A percentile compares a stretch with the other conserved stretches of the same genome.
Evolutionary conservation across 352 stramenopile genomes (phyloP).

Genomic region (Globisporangium middletonii): DNA sequence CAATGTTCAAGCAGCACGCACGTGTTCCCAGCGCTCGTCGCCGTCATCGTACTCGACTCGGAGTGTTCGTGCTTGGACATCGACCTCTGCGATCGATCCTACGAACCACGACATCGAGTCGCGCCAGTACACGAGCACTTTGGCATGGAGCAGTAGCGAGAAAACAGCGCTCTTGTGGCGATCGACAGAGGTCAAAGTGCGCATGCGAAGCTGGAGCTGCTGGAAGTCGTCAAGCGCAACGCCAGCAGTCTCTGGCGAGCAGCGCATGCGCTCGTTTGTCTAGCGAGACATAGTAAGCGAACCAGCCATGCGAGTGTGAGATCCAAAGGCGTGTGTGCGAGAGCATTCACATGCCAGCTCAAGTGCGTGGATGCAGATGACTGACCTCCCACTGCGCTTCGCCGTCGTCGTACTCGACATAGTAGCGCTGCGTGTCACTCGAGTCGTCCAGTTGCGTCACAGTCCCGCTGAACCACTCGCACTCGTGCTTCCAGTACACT

Average conservation of each 20-base stretch:
- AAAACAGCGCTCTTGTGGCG: background rate
- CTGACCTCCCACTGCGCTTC: conserved; percentile 40
- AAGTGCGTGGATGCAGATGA: background rate
- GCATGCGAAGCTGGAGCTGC: conserved; percentile 31
- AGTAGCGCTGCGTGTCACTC: conserved; percentile 4
- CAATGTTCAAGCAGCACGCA: conserved; percentile 4
- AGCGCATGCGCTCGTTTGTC: conserved; percentile 6
- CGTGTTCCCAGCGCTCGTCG: conserved; percentile 38
- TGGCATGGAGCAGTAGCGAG: conserved; percentile 8
- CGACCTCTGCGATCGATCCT: conserved; percentile 19
- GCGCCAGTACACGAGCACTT: conserved; percentile 33
- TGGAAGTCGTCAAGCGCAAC: conserved; percentile 11
- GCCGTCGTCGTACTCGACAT: conserved; percentile 44
- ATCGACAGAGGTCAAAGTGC: background rate
- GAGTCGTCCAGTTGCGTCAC: conserved; percentile 11
- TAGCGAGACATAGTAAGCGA: background rate
- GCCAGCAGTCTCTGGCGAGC: conserved; percentile 6
- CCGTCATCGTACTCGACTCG: conserved; percentile 45
- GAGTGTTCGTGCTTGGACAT: conserved; percentile 12
- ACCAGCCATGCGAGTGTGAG: background rate
- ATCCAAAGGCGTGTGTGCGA: background rate
- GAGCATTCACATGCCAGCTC: background rate
- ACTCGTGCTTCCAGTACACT: conserved; percentile 38
- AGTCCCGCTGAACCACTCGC: conserved; percentile 36
- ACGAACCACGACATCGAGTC: conserved; percentile 36